phyloP scores from a whole-genome alignment of 2,329 filamentous ascomycete genomes.

The Dissoconium aciculare region DNA sequence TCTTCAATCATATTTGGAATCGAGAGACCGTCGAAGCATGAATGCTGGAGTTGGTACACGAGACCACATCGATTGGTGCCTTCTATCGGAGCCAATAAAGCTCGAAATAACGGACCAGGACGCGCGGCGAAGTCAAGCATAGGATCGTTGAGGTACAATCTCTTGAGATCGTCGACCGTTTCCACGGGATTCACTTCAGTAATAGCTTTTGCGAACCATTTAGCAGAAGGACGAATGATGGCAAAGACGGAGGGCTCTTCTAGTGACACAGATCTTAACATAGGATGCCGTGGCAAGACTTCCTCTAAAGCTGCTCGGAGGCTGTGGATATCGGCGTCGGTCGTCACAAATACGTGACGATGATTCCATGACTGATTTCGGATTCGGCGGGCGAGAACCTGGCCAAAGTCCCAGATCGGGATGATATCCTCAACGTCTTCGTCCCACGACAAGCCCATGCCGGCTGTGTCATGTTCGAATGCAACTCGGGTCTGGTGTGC shows the following conservation, averaged over 20 bases:
- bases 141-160: constrained; percentile 3
- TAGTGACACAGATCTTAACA: constrained; percentile 4
- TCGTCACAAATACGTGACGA: constrained; percentile 3
- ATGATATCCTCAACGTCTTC: constrained; percentile 16
- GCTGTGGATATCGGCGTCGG: neutral
- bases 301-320: constrained; percentile 3
- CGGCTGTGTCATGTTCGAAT: constrained; percentile 13
- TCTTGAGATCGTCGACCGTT: constrained; percentile 4
- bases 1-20: constrained; percentile 13
- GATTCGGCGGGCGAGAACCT: constrained; percentile 3
- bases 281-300: constrained; percentile 3
- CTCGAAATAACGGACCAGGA: constrained; percentile 6
- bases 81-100: constrained; percentile 4
- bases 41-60: constrained; percentile 7
- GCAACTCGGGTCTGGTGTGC: constrained; percentile 14
- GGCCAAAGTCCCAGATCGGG: constrained; percentile 6
- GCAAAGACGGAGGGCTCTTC: constrained; percentile 1
- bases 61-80: constrained; percentile 4
- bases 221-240: constrained; percentile 3
- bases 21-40: constrained; percentile 6
- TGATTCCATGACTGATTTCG: constrained; percentile 8
- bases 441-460: constrained; percentile 18
- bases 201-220: constrained; percentile 4
- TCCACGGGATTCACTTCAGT: constrained; percentile 3
- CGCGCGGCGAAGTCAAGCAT: constrained; percentile 6